phyloP scores from a whole-genome alignment of 331 rosid genomes.

The Acacia concinna region DNA sequence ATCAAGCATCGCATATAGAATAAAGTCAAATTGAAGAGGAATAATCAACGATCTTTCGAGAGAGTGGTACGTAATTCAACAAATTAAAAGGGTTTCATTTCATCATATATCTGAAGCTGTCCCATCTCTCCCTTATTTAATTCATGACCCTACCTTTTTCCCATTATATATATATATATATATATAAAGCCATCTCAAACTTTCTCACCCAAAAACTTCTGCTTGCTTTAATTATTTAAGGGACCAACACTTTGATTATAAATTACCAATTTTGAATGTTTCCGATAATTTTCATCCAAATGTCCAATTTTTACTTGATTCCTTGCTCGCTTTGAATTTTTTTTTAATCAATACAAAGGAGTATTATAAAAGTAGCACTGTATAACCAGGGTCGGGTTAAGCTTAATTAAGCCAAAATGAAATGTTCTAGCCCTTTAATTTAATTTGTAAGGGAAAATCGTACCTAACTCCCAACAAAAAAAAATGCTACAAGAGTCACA shows the following conservation, averaged over 20 bases:
- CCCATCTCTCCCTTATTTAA: neutral
- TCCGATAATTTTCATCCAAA: neutral
- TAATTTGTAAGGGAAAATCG: too few species aligned
- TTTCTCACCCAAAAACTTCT: neutral
- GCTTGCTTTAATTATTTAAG: neutral
- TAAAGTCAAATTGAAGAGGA: conserved; percentile 2
- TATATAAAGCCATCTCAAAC: neutral
- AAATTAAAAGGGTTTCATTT: neutral
- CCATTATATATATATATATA: too few species aligned
- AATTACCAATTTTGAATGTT: neutral
- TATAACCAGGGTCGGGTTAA: too few species aligned
- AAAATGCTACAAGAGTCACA: too few species aligned
- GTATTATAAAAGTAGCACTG: neutral
- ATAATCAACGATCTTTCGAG: neutral
- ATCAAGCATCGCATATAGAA: neutral
- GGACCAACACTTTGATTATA: neutral
- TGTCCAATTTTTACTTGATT: neutral
- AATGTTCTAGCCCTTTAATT: too few species aligned
- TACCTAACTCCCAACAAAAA: too few species aligned
- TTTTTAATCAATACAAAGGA: neutral
- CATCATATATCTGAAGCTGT: neutral
- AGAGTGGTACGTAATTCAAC: neutral
- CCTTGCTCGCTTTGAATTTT: too few species aligned
- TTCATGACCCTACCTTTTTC: neutral
- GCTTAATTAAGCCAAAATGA: too few species aligned